Evolutionary conservation across 441 rosid species (phyloP).

Genomic region (Melastoma candidum): DNA sequence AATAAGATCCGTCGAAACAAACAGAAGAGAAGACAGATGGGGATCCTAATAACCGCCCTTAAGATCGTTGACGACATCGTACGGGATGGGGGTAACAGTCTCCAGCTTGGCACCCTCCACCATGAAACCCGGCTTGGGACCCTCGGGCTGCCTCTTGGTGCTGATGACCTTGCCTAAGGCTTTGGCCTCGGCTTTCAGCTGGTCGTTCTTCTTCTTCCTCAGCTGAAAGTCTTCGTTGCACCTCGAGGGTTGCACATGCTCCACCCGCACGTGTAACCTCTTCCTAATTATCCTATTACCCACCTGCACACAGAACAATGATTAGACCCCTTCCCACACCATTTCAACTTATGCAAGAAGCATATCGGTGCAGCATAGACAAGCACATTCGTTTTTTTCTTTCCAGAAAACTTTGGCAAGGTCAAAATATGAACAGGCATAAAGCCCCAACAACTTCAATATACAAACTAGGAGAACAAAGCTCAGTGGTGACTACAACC

Average conservation of each 20-base stretch:
- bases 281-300: slow-evolving; percentile 72
- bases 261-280: slow-evolving; percentile 83
- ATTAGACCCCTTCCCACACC: neutral
- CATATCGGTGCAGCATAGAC: too few relatives aligned
- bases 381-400: too few relatives aligned
- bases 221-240: slow-evolving; percentile 65
- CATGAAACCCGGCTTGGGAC: slow-evolving; percentile 94
- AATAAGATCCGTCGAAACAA: slow-evolving; percentile 1
- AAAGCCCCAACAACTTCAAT: too few relatives aligned
- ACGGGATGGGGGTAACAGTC: slow-evolving; percentile 91
- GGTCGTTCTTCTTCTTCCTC: slow-evolving; percentile 69
- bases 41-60: slow-evolving; percentile 85
- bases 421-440: too few relatives aligned
- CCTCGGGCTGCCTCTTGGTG: slow-evolving; percentile 87
- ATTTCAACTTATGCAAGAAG: neutral
- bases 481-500: too few relatives aligned
- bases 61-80: slow-evolving; percentile 91
- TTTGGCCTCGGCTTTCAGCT: slow-evolving; percentile 79
- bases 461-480: too few relatives aligned
- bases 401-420: too few relatives aligned
- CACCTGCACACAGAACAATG: slow-evolving; percentile 31
- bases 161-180: slow-evolving; percentile 66
- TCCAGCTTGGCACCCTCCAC: slow-evolving; percentile 84
- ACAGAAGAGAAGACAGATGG: neutral
- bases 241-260: slow-evolving; percentile 80